These are phyloP conservation scores for Fraxinus baroniana DNA, from an alignment of 305 asterid genomes.

Conservation along the genomic window DNA sequence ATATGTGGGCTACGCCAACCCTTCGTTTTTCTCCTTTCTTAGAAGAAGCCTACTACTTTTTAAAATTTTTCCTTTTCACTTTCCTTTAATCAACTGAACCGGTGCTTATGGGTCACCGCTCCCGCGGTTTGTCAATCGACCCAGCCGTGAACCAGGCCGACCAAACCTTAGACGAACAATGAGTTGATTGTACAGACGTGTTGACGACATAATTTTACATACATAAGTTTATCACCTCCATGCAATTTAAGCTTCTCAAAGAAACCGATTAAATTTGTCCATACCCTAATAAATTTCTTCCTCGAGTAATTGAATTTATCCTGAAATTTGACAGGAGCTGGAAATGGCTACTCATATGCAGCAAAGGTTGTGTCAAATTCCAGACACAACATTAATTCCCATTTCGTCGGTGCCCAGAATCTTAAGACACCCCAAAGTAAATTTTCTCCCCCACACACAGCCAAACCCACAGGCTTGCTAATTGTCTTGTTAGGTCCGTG, in stretches of 20 bases:
- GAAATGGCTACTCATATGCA: constrained; percentile 6
- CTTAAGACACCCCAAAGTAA: constrained; percentile 10
- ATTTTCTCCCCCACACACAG: background rate
- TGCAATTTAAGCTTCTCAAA: background rate
- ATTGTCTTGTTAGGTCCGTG: background rate
- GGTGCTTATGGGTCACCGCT: background rate
- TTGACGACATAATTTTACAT: background rate
- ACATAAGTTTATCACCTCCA: background rate
- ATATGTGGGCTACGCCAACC: too few species aligned
- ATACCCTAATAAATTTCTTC: constrained; percentile 17
- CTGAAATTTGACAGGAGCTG: constrained; percentile 23
- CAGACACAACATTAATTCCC: constrained; percentile 12
- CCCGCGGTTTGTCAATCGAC: background rate
- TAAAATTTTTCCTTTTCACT: background rate
- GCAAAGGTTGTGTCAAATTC: constrained; percentile 9
- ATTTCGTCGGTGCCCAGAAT: constrained; percentile 11
- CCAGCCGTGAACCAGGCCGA: background rate
- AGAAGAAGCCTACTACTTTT: background rate
- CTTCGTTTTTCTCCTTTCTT: background rate
- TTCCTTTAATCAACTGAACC: background rate
- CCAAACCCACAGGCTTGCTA: background rate
- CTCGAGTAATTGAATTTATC: background rate
- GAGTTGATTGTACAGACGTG: background rate
- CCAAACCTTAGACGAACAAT: background rate
- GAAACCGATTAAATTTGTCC: background rate